These are phyloP conservation scores for Yarrowia sp. DNA, from an alignment of 805 yeast species.

Conservation along the genomic window DNA sequence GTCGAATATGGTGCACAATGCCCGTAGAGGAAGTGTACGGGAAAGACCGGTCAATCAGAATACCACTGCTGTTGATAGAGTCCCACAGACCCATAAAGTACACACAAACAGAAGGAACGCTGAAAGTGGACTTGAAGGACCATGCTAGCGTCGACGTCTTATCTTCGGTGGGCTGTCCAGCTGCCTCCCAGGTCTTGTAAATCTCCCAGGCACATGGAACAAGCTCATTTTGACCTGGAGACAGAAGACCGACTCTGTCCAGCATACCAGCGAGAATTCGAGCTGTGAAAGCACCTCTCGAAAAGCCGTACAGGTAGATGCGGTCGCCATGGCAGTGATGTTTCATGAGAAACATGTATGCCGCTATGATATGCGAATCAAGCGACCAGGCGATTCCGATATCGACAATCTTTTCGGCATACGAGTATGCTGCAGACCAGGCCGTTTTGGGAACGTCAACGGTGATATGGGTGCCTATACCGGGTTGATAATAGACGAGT, in stretches of 20 bases:
- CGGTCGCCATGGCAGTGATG: constrained; percentile 51
- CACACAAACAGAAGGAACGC: constrained; percentile 45
- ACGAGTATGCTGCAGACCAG: constrained; percentile 3
- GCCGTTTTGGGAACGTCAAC: constrained; percentile 8
- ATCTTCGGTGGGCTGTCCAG: constrained; percentile 8
- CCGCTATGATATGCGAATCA: constrained; percentile 55
- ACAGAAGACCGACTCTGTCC: constrained; percentile 56
- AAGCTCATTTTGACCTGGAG: constrained; percentile 54
- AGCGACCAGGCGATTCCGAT: constrained; percentile 53
- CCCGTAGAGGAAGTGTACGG: constrained; percentile 55
- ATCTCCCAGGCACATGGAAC: constrained; percentile 60
- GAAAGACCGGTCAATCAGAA: constrained; percentile 55
- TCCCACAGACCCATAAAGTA: constrained; percentile 67
- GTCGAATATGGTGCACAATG: constrained; percentile 59
- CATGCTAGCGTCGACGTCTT: neutral
- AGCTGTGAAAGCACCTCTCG: constrained; percentile 64
- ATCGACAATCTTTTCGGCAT: constrained; percentile 38
- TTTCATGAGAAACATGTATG: constrained; percentile 53
- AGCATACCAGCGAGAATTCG: constrained; percentile 64
- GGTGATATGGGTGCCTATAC: constrained; percentile 16
- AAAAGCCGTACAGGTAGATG: constrained; percentile 58
- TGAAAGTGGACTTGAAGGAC: constrained; percentile 54
- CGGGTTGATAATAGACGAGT: constrained; percentile 26
- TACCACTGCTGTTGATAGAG: constrained; percentile 64
- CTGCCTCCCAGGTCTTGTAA: constrained; percentile 54